phyloP scores from a whole-genome alignment of 129 eudicot species.

The Oenanthe sinensis region DNA sequence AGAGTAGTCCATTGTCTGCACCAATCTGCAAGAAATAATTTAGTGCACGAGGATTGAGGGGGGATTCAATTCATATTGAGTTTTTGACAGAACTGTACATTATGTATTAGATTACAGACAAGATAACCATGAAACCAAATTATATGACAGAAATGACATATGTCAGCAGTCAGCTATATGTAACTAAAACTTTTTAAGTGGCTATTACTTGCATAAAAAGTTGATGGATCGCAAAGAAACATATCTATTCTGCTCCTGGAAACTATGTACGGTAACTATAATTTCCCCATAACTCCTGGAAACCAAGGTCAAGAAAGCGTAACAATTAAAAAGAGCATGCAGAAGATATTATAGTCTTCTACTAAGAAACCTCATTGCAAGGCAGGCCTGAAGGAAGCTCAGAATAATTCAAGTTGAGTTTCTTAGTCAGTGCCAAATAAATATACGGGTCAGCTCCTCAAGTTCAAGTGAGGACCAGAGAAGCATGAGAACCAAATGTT shows the following conservation, averaged over 20 bases:
- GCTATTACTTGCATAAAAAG: neutral
- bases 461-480: neutral
- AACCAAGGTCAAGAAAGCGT: neutral
- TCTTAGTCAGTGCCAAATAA: neutral
- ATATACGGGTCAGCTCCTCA: neutral
- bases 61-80: neutral
- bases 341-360: neutral
- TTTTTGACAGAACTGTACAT: neutral
- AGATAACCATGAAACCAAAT: neutral
- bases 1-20: constrained; percentile 97
- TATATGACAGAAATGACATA: neutral
- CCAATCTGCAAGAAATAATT: constrained; percentile 49
- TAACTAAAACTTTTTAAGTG: neutral
- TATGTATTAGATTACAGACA: neutral
- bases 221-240: neutral
- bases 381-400: neutral
- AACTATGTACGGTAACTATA: neutral
- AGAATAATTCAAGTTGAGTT: neutral
- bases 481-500: neutral
- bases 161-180: neutral
- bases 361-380: neutral
- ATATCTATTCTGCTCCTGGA: neutral
- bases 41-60: neutral
- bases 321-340: neutral
- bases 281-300: neutral